Conservation (phyloP, 2,329 filamentous ascomycete genomes). For the Colletotrichum lindemuthianum region DNA sequence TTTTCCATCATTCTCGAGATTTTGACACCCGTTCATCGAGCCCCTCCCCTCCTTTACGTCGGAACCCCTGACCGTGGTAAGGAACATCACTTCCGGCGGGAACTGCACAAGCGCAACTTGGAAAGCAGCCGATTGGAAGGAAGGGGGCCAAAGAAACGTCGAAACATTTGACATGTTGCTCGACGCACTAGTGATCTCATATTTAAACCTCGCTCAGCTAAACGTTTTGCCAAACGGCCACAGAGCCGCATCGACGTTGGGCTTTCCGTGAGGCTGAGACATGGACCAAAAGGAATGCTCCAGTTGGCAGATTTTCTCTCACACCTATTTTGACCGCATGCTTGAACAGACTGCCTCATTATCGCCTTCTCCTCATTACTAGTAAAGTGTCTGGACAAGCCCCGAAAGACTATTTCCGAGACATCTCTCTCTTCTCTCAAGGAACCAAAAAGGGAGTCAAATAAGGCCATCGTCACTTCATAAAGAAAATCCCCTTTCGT, state of each 20-base stretch:
- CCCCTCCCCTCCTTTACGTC: neutral
- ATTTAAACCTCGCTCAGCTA: neutral
- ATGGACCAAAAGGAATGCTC: too few species aligned
- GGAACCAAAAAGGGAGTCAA: neutral
- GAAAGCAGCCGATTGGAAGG: conserved; percentile 31
- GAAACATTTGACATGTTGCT: neutral
- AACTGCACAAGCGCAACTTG: neutral
- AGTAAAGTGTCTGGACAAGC: neutral
- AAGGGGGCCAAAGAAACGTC: neutral
- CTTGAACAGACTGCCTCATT: conserved; percentile 25
- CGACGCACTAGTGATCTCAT: too few species aligned
- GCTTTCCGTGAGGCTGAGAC: conserved; percentile 4
- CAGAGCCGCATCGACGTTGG: conserved; percentile 24
- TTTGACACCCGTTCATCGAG: too few species aligned
- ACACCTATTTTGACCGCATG: neutral
- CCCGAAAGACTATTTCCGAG: neutral
- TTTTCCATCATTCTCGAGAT: too few species aligned
- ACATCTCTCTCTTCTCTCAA: conserved; percentile 4
- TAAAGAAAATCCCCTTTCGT: neutral
- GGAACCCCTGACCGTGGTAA: neutral
- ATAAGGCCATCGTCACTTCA: conserved; percentile 14
- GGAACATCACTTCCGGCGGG: too few species aligned
- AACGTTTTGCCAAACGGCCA: neutral
- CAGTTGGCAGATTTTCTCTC: too few species aligned
- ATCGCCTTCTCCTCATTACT: conserved; percentile 19